Evolutionary conservation across 805 yeast species (phyloP).

Genomic region (Ogataea haglerorum): DNA sequence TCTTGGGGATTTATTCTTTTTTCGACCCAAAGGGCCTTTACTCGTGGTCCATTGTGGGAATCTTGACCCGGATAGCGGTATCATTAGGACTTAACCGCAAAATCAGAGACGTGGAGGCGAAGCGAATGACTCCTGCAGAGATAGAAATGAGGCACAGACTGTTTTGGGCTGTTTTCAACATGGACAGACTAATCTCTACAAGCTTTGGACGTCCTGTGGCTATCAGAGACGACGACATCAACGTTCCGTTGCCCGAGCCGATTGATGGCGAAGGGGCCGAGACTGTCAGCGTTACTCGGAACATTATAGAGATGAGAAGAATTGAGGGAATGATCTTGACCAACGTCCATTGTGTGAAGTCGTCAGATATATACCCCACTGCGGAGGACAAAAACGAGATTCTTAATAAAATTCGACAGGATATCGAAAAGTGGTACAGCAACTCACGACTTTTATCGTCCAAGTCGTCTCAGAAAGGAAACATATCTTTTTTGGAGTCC

Average conservation of each 20-base stretch:
- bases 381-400: conserved; percentile 34
- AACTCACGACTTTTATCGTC: conserved; percentile 23
- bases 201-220: conserved; percentile 28
- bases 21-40: conserved; percentile 48
- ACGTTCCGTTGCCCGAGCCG: conserved; percentile 31
- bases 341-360: conserved; percentile 43
- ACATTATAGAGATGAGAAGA: conserved; percentile 41
- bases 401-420: conserved; percentile 33
- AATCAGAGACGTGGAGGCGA: conserved; percentile 28
- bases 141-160: conserved; percentile 42
- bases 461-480: conserved; percentile 13
- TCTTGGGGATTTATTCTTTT: conserved; percentile 48
- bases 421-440: conserved; percentile 36
- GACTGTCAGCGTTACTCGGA: conserved; percentile 38
- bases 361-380: conserved; percentile 31
- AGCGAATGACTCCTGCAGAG: conserved; percentile 32
- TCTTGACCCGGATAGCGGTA: conserved; percentile 41
- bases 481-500: conserved; percentile 28
- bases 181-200: conserved; percentile 28
- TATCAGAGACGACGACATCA: conserved; percentile 28
- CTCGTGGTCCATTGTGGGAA: conserved; percentile 52
- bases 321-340: conserved; percentile 47
- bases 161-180: conserved; percentile 30
- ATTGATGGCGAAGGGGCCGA: conserved; percentile 40
- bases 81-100: conserved; percentile 46